Evolutionary conservation across 257 asterid genomes (phyloP), one percentile per base, ranked within the genome.

Genomic region (Solanum chiquidenum): DNA sequence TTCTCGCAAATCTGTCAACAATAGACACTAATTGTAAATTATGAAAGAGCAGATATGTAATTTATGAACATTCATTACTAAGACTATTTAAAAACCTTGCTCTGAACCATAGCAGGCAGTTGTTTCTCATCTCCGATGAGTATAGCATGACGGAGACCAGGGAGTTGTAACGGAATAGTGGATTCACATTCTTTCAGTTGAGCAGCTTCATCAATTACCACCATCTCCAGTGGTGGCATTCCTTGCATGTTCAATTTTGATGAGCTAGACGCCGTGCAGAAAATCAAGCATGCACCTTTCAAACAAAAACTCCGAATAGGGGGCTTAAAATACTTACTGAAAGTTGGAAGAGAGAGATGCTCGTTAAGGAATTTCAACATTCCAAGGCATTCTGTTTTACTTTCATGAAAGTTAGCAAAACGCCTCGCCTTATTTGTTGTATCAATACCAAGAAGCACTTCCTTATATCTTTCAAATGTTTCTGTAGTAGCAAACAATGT

Each of bases 91-190:
- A 55, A 55, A 55, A 55, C 64, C 64, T 9, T 75, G 94, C 95
- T 94, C 29, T 85, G 89, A 85, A 91, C 94, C 92, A 90, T 92
- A 3, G 94, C 96, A 12, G 94, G 93, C 71, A 93, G 89, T 88
- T 93, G 98, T 75, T 89, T 91, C 89, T 93, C 96, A 21, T 94
- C 96, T 12, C 98, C 98, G 27, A 93, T 94, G 27, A 93, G 94
- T 35, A 93, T 31, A 49, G 94, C 98, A 88, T 93, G 93, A 69
- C 89, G 90, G 7, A 92, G 74, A 49, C 95, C 95, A 1, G 77
- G 87, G 58, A 94, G 91, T 88, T 92, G 98, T 46, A 94, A 89
- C 0, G 94, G 94, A 21, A 94, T 91, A 4, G 86, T 84, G 20
- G 95, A 89, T 75, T 94, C 98, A 69, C 94, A 93, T 86, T 94